phyloP scores from a whole-genome alignment of 257 asterid genomes.

The Dorcoceras hygrometricum region DNA sequence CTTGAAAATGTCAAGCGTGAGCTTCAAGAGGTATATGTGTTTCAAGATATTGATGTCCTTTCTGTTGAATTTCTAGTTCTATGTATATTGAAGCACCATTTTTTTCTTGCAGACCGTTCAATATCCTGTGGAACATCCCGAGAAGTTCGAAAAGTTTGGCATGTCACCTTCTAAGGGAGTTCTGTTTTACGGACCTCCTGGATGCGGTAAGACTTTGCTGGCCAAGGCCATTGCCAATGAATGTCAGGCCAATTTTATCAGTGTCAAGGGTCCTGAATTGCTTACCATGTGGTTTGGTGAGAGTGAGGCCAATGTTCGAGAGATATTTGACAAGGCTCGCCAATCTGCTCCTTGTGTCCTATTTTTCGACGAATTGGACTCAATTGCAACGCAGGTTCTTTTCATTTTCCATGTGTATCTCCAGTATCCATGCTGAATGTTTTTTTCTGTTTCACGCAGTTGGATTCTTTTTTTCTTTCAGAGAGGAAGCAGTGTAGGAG shows the following conservation, averaged over 20 bases:
- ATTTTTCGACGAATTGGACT: conserved; percentile 67
- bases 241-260: conserved; percentile 65
- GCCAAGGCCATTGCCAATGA: conserved; percentile 74
- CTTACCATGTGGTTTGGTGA: conserved; percentile 76
- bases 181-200: conserved; percentile 67
- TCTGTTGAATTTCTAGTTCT: background rate
- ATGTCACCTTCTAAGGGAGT: conserved; percentile 73
- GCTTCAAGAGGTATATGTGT: conserved; percentile 48
- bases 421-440: background rate
- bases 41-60: background rate
- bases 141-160: conserved; percentile 63
- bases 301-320: conserved; percentile 68
- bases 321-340: conserved; percentile 64
- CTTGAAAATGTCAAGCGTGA: conserved; percentile 59
- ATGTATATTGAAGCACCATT: background rate
- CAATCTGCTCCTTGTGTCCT: conserved; percentile 78
- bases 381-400: conserved; percentile 69
- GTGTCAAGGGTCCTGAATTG: conserved; percentile 61
- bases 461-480: conserved; percentile 18
- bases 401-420: background rate
- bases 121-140: conserved; percentile 73
- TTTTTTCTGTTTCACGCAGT: background rate
- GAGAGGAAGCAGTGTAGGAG: conserved; percentile 70
- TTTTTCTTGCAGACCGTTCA: conserved; percentile 50
- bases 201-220: conserved; percentile 60